Evolutionary conservation across 1,284 basidiomycete genomes (phyloP), one percentile per base, ranked within the genome.

Genomic region (Meira nashicola): DNA sequence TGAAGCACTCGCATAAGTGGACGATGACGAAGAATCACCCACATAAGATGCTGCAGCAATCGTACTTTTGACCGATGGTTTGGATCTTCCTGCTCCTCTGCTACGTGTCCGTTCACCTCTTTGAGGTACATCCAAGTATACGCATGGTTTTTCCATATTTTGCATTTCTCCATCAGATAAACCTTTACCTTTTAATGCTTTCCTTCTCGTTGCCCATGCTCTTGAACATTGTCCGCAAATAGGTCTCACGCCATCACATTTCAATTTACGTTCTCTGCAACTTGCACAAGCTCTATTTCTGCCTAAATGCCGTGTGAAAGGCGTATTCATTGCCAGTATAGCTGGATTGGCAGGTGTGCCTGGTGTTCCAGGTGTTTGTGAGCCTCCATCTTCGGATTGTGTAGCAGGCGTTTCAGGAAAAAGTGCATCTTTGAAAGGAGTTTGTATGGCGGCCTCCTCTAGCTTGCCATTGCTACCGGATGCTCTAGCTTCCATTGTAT

Each of bases 181-280:
- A 17, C 65, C 64, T 40, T 62, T 59, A 1, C 61, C 58, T 48
- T 66, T 65, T 28, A 60, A 54, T 25, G 65, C 63, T 62, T 65
- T 66, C 59, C 63, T 65, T 61, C 64, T 66, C 21, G 64, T 60
- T 53, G 66, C 63, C 70, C 70, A 72, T 23, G 68, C 70, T 49
- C 70, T 65, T 21, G 63, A 63, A 52, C 70, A 72, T 39, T 72
- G 70, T 14, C 68, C 65, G 54, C 70, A 72, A 17, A 72, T 64
- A 9, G 70, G 70, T 50, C 67, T 67, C 39, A 64, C 62, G 11
- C 70, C 70, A 48, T 72, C 70, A 43, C 70, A 72, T 49, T 72
- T 72, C 49, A 72, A 66, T 56, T 72, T 72, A 23, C 70, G 68
- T 11, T 69, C 70, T 39, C 70, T 60, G 52, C 70, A 72, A 55